phyloP scores from a whole-genome alignment of 192 early-diverging fungal genomes.

The Dissophora ornata region DNA sequence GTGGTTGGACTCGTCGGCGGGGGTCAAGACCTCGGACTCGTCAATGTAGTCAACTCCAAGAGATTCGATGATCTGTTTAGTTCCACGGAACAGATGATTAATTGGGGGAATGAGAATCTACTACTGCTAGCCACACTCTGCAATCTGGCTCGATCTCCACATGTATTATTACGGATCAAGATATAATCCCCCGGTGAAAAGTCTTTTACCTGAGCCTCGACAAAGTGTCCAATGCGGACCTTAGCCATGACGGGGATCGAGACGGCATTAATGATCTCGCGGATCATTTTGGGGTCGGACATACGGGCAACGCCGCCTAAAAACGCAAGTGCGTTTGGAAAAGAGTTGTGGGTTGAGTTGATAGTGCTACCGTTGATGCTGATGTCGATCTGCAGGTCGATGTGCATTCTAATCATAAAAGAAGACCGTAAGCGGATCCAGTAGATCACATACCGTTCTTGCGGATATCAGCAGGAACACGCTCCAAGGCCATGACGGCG shows the following conservation, averaged over 20 bases:
- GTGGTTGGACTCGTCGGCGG: constrained; percentile 96
- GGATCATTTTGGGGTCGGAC: constrained; percentile 98
- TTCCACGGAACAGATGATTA: no score
- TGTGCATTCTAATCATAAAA: no score
- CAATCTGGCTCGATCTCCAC: no score
- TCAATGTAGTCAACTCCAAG: constrained; percentile 97
- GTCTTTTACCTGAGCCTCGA: constrained; percentile 85
- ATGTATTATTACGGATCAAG: no score
- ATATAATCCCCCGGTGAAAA: no score
- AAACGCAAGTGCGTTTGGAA: neutral
- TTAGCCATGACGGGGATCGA: constrained; percentile 99
- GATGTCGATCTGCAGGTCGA: neutral
- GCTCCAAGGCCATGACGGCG: constrained; percentile 97
- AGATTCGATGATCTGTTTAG: constrained; percentile 81
- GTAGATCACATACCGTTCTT: constrained; percentile 77
- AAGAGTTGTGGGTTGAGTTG: neutral
- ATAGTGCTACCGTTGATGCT: neutral
- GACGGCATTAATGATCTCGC: constrained; percentile 93
- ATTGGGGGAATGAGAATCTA: neutral
- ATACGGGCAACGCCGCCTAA: constrained; percentile 94
- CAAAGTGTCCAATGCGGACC: constrained; percentile 98
- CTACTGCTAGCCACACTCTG: no score
- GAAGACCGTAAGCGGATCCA: no score
- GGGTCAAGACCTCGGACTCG: constrained; percentile 96
- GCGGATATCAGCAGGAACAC: constrained; percentile 99